Conservation (phyloP, 2,329 filamentous ascomycete species). For the Hawksworthiomyces lignivorus region DNA sequence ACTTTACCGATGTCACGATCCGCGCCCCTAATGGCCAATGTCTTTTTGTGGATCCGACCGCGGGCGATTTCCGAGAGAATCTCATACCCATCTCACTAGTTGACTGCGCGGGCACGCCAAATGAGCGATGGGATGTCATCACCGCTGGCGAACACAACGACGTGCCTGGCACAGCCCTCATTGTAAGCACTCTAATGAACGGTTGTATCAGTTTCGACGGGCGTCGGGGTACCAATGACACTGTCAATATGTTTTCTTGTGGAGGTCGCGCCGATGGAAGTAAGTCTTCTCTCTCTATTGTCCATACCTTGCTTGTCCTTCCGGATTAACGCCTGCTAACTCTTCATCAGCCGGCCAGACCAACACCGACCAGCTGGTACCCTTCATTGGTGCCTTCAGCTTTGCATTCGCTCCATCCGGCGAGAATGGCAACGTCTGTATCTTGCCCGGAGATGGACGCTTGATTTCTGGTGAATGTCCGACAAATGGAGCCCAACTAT, state of each 20-base stretch:
- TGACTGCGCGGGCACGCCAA: constrained; percentile 34
- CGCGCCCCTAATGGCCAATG: constrained; percentile 41
- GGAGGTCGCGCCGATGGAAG: constrained; percentile 42
- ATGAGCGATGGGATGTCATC: constrained; percentile 44
- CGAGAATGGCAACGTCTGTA: constrained; percentile 34
- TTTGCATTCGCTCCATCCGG: constrained; percentile 39
- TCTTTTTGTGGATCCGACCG: constrained; percentile 43
- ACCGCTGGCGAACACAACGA: constrained; percentile 43
- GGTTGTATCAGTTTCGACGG: constrained; percentile 45
- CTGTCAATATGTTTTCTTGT: constrained; percentile 43
- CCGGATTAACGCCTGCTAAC: constrained; percentile 8
- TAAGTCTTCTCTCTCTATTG: constrained; percentile 20
- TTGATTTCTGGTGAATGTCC: constrained; percentile 24
- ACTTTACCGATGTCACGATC: constrained; percentile 37
- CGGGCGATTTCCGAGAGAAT: constrained; percentile 47
- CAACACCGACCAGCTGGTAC: constrained; percentile 41
- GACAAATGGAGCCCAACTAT: constrained; percentile 22
- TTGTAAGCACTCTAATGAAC: constrained; percentile 42
- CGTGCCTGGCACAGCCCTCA: constrained; percentile 31
- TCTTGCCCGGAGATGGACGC: constrained; percentile 28
- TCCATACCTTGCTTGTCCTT: no score
- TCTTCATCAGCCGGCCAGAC: constrained; percentile 33
- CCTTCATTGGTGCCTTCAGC: constrained; percentile 33
- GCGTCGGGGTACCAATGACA: constrained; percentile 35
- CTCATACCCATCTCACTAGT: constrained; percentile 41